Percentiles rank a stretch among this genome's conserved stretches.
phyloP scores from a whole-genome alignment of 257 asterid species.

The Plectranthus barbatus region DNA sequence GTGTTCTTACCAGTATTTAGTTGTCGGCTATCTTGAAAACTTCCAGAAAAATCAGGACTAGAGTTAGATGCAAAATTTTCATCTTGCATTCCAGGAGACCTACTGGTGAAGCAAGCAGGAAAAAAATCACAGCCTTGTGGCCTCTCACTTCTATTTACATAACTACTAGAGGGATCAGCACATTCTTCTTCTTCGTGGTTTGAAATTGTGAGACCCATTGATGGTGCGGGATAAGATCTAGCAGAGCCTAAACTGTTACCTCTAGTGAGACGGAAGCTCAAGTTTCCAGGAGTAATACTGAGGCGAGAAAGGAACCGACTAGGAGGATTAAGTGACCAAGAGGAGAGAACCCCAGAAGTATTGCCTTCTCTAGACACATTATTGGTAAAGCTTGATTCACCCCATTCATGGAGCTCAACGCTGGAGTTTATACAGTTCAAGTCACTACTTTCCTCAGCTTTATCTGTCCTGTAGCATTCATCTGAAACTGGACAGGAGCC shows the following conservation, averaged over 20 bases:
- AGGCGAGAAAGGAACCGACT: conserved; percentile 55
- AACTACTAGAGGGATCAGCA: conserved; percentile 26
- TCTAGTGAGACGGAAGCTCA: too few species aligned
- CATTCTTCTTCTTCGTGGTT: conserved; percentile 34
- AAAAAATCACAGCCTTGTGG: conserved; percentile 51
- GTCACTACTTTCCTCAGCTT: conserved; percentile 35
- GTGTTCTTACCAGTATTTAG: conserved; percentile 25
- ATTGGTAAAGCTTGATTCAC: conserved; percentile 38
- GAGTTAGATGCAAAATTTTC: conserved; percentile 31
- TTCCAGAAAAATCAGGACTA: conserved; percentile 22
- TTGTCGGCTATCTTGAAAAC: conserved; percentile 28
- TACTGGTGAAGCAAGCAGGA: too few species aligned
- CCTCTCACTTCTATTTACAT: conserved; percentile 24
- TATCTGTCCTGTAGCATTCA: conserved; percentile 32
- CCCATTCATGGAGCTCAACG: conserved; percentile 43
- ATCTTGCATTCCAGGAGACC: conserved; percentile 33
- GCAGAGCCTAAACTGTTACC: conserved; percentile 47
- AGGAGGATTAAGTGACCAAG: conserved; percentile 45
- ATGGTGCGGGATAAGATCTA: conserved; percentile 42
- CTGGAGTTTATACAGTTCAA: conserved; percentile 24
- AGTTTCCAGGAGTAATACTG: too few species aligned
- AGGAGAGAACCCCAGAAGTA: conserved; percentile 39
- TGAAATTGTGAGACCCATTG: conserved; percentile 35
- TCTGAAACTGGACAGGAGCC: conserved; percentile 29
- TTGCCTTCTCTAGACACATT: conserved; percentile 29